phyloP scores from a whole-genome alignment of 163 green algal species.

The Scenedesmus sp. region DNA sequence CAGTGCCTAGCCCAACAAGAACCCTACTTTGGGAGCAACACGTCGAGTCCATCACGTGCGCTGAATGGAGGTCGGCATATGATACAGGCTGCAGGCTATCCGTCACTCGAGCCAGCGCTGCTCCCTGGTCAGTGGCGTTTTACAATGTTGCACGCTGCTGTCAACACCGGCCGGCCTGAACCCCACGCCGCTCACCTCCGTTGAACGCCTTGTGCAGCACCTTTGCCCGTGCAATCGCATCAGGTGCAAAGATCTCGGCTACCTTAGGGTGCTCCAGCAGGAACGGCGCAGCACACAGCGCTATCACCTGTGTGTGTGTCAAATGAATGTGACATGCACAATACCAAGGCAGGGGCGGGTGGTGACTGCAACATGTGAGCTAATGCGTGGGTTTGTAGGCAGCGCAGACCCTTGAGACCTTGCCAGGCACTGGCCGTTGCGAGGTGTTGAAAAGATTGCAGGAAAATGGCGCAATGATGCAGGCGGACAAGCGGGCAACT shows the following conservation, averaged over 20 bases:
- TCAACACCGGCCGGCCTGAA: not conserved
- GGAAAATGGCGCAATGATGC: no score
- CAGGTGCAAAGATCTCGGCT: conserved; percentile 72
- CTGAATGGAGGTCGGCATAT: no score
- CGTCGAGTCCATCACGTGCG: no score
- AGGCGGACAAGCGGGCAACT: not conserved
- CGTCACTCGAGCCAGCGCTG: no score
- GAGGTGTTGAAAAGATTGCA: no score
- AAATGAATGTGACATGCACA: not conserved
- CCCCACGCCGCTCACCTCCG: not conserved
- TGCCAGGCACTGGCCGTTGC: not conserved
- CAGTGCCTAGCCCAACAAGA: no score
- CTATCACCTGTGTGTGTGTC: conserved; percentile 71
- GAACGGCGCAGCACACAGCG: conserved; percentile 81
- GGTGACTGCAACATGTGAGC: not conserved
- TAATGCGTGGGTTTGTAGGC: not conserved
- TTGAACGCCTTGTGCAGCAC: conserved; percentile 68
- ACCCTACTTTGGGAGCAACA: no score
- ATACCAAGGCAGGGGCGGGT: not conserved
- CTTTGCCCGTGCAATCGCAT: conserved; percentile 77
- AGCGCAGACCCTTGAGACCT: not conserved
- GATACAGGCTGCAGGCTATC: no score
- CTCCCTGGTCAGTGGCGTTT: no score
- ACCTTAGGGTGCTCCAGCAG: conserved; percentile 76
- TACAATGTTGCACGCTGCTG: not conserved